A percentile compares a stretch with the other conserved stretches of the same genome.
These are phyloP conservation scores for Candida schatavii DNA, from an alignment of 805 yeast species.

Conservation along the genomic window DNA sequence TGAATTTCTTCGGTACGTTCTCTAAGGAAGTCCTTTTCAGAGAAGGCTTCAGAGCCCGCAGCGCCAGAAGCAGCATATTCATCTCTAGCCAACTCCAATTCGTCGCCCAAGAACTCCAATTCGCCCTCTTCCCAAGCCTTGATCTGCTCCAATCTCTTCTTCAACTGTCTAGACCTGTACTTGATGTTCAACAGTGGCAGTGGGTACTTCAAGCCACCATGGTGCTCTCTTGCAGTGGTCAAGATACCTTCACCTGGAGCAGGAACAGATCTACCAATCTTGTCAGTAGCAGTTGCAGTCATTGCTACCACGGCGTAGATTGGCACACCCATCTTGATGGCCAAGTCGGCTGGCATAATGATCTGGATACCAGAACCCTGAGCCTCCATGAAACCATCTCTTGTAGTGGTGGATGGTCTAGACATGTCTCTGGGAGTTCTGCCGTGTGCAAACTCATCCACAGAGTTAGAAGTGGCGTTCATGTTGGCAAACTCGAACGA, in stretches of 20 bases:
- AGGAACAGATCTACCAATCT: constrained; percentile 98
- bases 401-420: constrained; percentile 93
- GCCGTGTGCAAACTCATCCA: constrained; percentile 87
- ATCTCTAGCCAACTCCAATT: constrained; percentile 55
- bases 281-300: constrained; percentile 96
- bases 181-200: constrained; percentile 81
- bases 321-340: constrained; percentile 98
- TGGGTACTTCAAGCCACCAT: constrained; percentile 73
- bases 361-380: constrained; percentile 99
- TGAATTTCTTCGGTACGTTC: constrained; percentile 88
- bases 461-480: constrained; percentile 95
- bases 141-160: constrained; percentile 72
- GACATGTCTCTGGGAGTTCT: constrained; percentile 99
- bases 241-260: constrained; percentile 99
- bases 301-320: constrained; percentile 92
- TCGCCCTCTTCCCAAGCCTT: constrained; percentile 84
- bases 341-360: constrained; percentile 91
- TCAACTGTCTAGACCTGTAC: constrained; percentile 91
- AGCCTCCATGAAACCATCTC: constrained; percentile 99
- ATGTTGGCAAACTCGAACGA: constrained; percentile 96
- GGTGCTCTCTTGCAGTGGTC: constrained; percentile 95
- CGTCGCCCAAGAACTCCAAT: constrained; percentile 64
- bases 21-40: constrained; percentile 50
- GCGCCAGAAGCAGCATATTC: constrained; percentile 53
- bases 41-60: constrained; percentile 33